phyloP scores from a whole-genome alignment of 257 asterid species.

The Rubia yunnanensis region DNA sequence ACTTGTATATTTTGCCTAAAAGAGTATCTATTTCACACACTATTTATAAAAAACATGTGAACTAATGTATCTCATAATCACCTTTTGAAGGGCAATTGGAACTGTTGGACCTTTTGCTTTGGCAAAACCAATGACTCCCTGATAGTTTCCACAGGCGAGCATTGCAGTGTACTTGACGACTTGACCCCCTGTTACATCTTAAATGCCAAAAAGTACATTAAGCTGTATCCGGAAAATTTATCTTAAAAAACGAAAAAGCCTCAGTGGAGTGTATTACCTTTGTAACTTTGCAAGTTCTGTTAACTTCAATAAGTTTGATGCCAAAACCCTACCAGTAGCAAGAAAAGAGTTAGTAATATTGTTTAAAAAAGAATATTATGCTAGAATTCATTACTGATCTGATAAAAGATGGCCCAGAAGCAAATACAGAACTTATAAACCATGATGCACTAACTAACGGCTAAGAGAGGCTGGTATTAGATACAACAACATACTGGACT shows the following conservation, averaged over 20 bases:
- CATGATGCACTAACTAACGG: neutral
- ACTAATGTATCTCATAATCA: constrained; percentile 6
- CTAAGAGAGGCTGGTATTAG: neutral
- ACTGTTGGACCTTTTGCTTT: constrained; percentile 83
- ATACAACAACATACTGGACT: neutral
- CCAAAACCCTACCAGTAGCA: constrained; percentile 73
- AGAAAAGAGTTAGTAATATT: constrained; percentile 9
- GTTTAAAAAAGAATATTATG: neutral
- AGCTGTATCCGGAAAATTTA: neutral
- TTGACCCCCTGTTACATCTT: constrained; percentile 58
- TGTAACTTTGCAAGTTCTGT: constrained; percentile 77
- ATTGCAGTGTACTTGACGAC: constrained; percentile 72
- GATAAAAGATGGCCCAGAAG: neutral
- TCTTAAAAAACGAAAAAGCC: neutral
- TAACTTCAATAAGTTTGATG: constrained; percentile 77
- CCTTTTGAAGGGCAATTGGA: constrained; percentile 88
- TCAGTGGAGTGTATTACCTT: constrained; percentile 47
- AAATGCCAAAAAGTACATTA: constrained; percentile 15
- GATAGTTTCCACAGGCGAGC: constrained; percentile 93
- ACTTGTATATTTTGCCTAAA: neutral
- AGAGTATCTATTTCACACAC: neutral
- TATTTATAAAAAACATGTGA: neutral
- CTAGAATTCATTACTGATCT: neutral
- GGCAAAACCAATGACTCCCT: constrained; percentile 90
- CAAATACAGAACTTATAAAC: neutral